These are phyloP conservation scores for Parasarocladium wereldwijsianum DNA, from an alignment of 2,329 filamentous ascomycete species.

Conservation along the genomic window DNA sequence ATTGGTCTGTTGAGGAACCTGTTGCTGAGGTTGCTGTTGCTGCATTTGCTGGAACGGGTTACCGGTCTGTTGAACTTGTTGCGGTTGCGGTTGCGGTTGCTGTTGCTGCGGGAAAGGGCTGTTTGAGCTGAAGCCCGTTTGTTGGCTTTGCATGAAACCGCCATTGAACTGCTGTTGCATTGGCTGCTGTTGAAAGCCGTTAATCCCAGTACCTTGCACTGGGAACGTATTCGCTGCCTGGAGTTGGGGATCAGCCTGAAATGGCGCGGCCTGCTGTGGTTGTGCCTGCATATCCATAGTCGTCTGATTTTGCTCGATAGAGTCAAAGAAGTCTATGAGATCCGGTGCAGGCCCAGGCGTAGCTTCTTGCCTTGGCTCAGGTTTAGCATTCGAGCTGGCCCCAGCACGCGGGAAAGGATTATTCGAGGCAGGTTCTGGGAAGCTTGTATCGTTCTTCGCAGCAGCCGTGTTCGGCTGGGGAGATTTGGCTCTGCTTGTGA, in stretches of 20 bases:
- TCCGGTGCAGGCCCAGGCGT: conserved; percentile 56
- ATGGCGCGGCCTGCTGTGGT: conserved; percentile 16
- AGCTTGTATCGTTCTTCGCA: conserved; percentile 17
- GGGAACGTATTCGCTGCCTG: conserved; percentile 2
- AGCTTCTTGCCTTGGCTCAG: conserved; percentile 23
- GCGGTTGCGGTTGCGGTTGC: conserved; percentile 11
- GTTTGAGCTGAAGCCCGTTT: conserved; percentile 13
- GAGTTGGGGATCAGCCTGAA: conserved; percentile 5
- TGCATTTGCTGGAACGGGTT: conserved; percentile 22
- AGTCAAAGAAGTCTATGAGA: conserved; percentile 89
- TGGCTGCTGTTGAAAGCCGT: conserved; percentile 1
- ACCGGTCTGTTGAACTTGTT: too few relatives aligned
- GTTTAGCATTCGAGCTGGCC: conserved; percentile 23
- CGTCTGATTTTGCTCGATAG: conserved; percentile 80
- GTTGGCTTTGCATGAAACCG: conserved; percentile 6
- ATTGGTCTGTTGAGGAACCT: too few relatives aligned
- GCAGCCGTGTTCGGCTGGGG: conserved; percentile 5
- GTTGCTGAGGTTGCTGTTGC: conserved; percentile 18
- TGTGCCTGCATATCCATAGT: conserved; percentile 29
- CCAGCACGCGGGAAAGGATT: conserved; percentile 26
- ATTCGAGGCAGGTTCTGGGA: conserved; percentile 24
- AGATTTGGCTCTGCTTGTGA: conserved; percentile 16
- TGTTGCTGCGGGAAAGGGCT: conserved; percentile 18
- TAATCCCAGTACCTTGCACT: conserved; percentile 1
- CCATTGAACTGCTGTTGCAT: conserved; percentile 3